Percentiles rank a stretch among this genome's conserved stretches.
These are phyloP conservation scores for Emydomyces testavorans DNA, from an alignment of 2,329 filamentous ascomycete genomes.

Conservation along the genomic window DNA sequence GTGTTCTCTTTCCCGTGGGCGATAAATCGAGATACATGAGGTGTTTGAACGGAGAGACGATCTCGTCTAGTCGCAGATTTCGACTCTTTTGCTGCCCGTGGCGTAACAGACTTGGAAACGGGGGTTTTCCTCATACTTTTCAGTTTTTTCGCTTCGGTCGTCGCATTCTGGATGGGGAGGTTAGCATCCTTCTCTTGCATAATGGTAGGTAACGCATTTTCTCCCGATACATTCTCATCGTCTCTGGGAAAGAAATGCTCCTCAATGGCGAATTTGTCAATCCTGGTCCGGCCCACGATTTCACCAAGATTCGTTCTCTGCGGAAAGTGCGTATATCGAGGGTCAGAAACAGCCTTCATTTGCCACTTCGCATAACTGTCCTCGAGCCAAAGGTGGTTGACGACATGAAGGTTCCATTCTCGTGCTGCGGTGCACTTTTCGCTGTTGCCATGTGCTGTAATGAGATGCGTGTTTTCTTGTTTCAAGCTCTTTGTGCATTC, in stretches of 20 bases:
- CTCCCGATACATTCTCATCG: slow-evolving; percentile 16
- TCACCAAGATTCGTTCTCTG: slow-evolving; percentile 82
- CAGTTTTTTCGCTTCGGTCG: slow-evolving; percentile 7
- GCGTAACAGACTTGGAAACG: slow-evolving; percentile 13
- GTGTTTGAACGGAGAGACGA: slow-evolving; percentile 39
- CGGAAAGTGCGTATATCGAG: slow-evolving; percentile 77
- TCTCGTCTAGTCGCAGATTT: slow-evolving; percentile 25
- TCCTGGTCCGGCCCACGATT: slow-evolving; percentile 76
- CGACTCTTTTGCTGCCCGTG: slow-evolving; percentile 14
- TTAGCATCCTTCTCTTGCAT: slow-evolving; percentile 32
- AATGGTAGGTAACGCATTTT: slow-evolving; percentile 18
- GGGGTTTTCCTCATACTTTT: neutral
- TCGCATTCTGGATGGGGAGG: neutral
- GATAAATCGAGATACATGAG: slow-evolving; percentile 40
- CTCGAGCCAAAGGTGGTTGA: slow-evolving; percentile 96
- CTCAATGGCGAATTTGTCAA: slow-evolving; percentile 62
- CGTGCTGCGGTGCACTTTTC: slow-evolving; percentile 87
- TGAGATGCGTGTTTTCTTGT: slow-evolving; percentile 86
- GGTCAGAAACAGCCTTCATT: slow-evolving; percentile 57
- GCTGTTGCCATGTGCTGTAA: slow-evolving; percentile 77
- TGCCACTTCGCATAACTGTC: slow-evolving; percentile 90
- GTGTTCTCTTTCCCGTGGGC: slow-evolving; percentile 69
- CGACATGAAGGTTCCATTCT: slow-evolving; percentile 81
- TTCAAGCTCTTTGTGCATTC: slow-evolving; percentile 93
- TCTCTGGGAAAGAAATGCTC: slow-evolving; percentile 49